Evolutionary conservation across 2,329 filamentous ascomycete species (phyloP).

Genomic region (Aspergillus sergii): DNA sequence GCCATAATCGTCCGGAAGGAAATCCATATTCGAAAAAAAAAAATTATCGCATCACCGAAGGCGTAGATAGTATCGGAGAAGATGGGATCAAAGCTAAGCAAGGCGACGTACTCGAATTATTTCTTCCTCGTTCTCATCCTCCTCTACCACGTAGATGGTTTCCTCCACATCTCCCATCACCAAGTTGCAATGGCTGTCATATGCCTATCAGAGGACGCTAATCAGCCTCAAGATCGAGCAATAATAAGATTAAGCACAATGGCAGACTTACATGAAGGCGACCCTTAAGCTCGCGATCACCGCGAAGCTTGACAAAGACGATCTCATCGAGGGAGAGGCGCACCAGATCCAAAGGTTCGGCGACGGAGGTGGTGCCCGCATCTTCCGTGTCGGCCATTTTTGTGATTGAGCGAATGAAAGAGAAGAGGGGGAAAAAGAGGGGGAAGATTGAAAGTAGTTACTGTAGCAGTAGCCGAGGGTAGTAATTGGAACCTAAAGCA

Average conservation of each 20-base stretch:
- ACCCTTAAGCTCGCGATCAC: slow-evolving; percentile 93
- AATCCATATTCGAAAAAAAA: not conserved
- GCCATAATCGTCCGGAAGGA: not conserved
- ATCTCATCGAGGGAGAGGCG: slow-evolving; percentile 92
- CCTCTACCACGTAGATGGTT: slow-evolving; percentile 91
- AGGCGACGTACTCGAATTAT: slow-evolving; percentile 65
- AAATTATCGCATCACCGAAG: not conserved
- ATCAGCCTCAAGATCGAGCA: not conserved
- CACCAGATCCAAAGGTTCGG: slow-evolving; percentile 94
- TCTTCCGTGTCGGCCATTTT: slow-evolving; percentile 83
- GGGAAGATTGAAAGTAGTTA: not conserved
- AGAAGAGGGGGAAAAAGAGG: not conserved
- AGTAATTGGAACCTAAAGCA: not conserved
- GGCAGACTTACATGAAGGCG: slow-evolving; percentile 76
- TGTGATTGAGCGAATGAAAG: slow-evolving; percentile 10
- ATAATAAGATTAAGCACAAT: not conserved
- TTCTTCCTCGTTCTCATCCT: slow-evolving; percentile 76
- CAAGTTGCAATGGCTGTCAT: slow-evolving; percentile 97
- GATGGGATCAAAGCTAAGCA: not conserved
- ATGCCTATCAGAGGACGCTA: slow-evolving; percentile 64
- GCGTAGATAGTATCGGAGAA: not conserved
- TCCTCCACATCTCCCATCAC: slow-evolving; percentile 96
- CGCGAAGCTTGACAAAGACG: slow-evolving; percentile 95
- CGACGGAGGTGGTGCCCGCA: slow-evolving; percentile 67
- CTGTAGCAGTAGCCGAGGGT: not conserved